A percentile compares a stretch with the other conserved stretches of the same genome.
Conservation (phyloP, 2,329 filamentous ascomycete species). For the Colletotrichum zoysiae region DNA sequence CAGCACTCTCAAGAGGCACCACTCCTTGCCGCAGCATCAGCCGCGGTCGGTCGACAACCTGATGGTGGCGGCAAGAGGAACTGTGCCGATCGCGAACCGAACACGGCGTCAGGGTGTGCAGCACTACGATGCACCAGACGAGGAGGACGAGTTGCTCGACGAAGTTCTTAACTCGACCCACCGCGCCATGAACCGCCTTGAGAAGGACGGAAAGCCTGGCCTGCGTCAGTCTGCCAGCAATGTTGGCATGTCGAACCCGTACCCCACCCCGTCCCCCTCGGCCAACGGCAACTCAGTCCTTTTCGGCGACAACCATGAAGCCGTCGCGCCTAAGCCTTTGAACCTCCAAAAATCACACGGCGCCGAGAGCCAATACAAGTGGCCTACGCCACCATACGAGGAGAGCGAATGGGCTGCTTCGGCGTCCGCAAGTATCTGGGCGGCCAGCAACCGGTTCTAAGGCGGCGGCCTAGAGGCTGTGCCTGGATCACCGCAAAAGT, state of each 20-base stretch:
- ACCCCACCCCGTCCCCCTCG: constrained; percentile 79
- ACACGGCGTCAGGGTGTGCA: constrained; percentile 84
- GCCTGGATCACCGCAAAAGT: constrained; percentile 31
- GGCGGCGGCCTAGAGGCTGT: constrained; percentile 2
- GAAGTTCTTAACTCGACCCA: constrained; percentile 86
- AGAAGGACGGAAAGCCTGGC: constrained; percentile 62
- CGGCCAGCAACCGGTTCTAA: constrained; percentile 74
- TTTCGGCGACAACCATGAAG: constrained; percentile 76
- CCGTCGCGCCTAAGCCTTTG: constrained; percentile 76
- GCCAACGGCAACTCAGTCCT: constrained; percentile 83
- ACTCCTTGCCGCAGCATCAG: constrained; percentile 71
- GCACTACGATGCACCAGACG: constrained; percentile 93
- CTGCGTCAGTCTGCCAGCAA: constrained; percentile 76
- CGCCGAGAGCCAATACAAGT: constrained; percentile 71
- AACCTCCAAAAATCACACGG: constrained; percentile 70
- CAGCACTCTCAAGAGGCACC: constrained; percentile 72
- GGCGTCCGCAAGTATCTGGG: constrained; percentile 84
- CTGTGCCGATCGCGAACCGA: constrained; percentile 79
- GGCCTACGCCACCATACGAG: constrained; percentile 96
- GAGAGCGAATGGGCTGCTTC: constrained; percentile 92
- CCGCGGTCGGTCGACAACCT: constrained; percentile 75
- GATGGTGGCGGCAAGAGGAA: constrained; percentile 64
- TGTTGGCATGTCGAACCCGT: constrained; percentile 70
- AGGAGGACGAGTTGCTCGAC: constrained; percentile 95
- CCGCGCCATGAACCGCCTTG: constrained; percentile 79